Percentiles rank a stretch among this genome's conserved stretches.
Conservation (phyloP, 805 yeast species). For the Cyberlindnera japonica region DNA sequence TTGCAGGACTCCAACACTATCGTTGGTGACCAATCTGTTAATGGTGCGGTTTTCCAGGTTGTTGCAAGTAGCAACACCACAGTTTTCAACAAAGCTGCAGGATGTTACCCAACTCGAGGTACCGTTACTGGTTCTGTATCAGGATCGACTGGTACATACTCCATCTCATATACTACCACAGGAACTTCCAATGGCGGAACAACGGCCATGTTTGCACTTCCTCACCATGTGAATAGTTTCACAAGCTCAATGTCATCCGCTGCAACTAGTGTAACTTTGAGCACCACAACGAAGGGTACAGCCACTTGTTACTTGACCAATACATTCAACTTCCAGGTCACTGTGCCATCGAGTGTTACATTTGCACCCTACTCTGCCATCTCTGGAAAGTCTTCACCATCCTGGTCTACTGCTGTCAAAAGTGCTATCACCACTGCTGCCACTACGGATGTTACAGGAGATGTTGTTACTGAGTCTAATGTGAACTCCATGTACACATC, state of each 20-base stretch:
- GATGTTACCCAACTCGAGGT: conserved; percentile 52
- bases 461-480: conserved; percentile 46
- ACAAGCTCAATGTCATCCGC: conserved; percentile 26
- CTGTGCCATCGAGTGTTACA: conserved; percentile 40
- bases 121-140: conserved; percentile 39
- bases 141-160: conserved; percentile 37
- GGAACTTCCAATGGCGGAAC: conserved; percentile 46
- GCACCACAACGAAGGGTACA: conserved; percentile 48
- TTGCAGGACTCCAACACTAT: conserved; percentile 36
- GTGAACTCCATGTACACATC: conserved; percentile 85
- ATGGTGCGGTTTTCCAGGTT: conserved; percentile 56
- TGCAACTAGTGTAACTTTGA: conserved; percentile 36
- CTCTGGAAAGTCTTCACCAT: conserved; percentile 22
- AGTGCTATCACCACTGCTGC: conserved; percentile 34
- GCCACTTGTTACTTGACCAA: conserved; percentile 44
- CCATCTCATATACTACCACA: conserved; percentile 38
- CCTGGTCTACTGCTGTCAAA: conserved; percentile 31
- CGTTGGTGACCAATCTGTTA: conserved; percentile 40
- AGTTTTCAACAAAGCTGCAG: conserved; percentile 58
- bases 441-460: conserved; percentile 31
- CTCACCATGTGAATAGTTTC: conserved; percentile 57
- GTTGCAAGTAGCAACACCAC: conserved; percentile 48
- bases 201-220: conserved; percentile 56
- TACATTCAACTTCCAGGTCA: conserved; percentile 38
- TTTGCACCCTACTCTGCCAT: conserved; percentile 42